phyloP scores from a whole-genome alignment of 805 yeast species.

The Ogataea wickerhamii region DNA sequence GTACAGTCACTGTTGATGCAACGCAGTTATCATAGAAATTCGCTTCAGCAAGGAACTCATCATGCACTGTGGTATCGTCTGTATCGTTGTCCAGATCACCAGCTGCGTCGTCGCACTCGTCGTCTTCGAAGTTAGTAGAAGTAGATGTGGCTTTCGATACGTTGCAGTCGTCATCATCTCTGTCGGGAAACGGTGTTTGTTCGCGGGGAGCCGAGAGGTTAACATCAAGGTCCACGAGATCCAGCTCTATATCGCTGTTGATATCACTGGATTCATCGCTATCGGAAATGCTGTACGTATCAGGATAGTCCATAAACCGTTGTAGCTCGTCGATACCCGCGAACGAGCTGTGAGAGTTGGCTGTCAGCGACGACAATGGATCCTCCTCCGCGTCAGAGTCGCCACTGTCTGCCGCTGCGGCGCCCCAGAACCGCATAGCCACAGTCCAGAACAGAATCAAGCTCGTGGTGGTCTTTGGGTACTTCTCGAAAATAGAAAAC shows the following conservation, averaged over 20 bases:
- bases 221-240: conserved; percentile 10
- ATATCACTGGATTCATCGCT: conserved; percentile 5
- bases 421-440: conserved; percentile 23
- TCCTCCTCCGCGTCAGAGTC: conserved; percentile 1
- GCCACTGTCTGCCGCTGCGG: conserved; percentile 17
- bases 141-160: conserved; percentile 2
- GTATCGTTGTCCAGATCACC: conserved; percentile 5
- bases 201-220: conserved; percentile 3
- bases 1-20: background rate
- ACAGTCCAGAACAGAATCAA: conserved; percentile 26
- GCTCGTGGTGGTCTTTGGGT: conserved; percentile 20
- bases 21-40: conserved; percentile 5
- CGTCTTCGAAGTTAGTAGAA: conserved; percentile 2
- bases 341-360: conserved; percentile 15
- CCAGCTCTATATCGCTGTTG: conserved; percentile 9
- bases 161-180: conserved; percentile 1
- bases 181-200: background rate
- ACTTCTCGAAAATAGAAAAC: conserved; percentile 15
- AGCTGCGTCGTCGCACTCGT: conserved; percentile 4
- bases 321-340: conserved; percentile 25
- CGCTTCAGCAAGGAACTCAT: conserved; percentile 2
- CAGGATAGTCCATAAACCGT: conserved; percentile 17
- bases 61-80: conserved; percentile 9
- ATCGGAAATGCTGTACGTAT: conserved; percentile 3
- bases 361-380: conserved; percentile 6